These are phyloP conservation scores for Saccharomycopsis schoenii DNA, from an alignment of 805 yeast species.

Conservation along the genomic window DNA sequence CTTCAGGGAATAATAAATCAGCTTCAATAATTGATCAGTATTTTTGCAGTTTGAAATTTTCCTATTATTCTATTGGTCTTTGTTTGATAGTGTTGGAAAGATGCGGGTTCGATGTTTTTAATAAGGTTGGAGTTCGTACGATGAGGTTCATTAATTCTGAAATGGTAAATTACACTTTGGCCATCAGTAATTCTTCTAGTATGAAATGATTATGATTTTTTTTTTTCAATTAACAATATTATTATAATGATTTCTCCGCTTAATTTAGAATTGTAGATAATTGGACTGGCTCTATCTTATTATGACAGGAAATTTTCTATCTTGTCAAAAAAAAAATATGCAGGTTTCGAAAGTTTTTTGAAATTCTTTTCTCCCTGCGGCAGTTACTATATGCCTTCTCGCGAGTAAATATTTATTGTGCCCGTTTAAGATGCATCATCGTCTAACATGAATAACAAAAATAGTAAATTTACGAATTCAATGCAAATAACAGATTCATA, in stretches of 20 bases:
- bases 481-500: too few species aligned
- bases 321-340: not conserved
- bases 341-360: not conserved
- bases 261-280: not conserved
- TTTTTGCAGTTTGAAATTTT: not conserved
- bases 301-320: not conserved
- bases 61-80: not conserved
- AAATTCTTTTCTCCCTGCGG: not conserved
- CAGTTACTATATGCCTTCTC: not conserved
- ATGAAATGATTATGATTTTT: not conserved
- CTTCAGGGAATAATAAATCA: not conserved
- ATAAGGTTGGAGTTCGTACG: not conserved
- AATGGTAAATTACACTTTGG: not conserved
- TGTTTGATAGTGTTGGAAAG: not conserved
- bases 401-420: not conserved
- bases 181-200: not conserved
- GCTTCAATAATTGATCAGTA: not conserved
- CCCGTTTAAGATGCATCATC: constrained; percentile 1
- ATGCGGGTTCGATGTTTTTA: not conserved
- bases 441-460: not conserved
- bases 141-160: not conserved
- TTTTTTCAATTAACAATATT: not conserved
- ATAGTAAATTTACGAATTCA: not conserved
- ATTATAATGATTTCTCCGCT: too few species aligned
- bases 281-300: not conserved